Evolutionary conservation across 352 stramenopile genomes (phyloP).

Genomic region (Pythium diclinum): DNA sequence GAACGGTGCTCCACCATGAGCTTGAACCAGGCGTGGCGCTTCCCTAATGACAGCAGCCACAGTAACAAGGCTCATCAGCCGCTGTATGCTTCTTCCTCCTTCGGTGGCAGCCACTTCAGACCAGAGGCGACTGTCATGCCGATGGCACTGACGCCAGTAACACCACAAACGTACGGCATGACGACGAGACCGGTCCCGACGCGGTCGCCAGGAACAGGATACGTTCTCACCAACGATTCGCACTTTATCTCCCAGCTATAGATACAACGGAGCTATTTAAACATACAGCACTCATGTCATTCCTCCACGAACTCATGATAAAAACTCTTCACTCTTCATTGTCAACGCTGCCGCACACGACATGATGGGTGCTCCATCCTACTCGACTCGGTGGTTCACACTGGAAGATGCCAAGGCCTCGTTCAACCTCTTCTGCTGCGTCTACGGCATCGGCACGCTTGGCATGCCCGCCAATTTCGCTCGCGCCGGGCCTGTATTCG

Average conservation of each 20-base stretch:
- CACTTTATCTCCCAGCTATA: not conserved
- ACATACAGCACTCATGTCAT: not conserved
- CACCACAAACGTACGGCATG: not conserved
- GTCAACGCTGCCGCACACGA: not conserved
- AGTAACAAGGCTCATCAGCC: not conserved
- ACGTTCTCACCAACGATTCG: not conserved
- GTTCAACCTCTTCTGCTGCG: conserved; percentile 30
- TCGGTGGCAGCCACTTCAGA: not conserved
- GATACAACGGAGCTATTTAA: not conserved
- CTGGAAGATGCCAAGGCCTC: conserved; percentile 30
- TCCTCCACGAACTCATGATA: not conserved
- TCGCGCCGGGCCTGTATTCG: conserved; percentile 27
- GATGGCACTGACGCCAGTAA: not conserved
- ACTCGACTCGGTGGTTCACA: conserved; percentile 20
- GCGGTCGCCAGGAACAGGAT: not conserved
- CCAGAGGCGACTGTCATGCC: not conserved
- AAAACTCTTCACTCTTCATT: not conserved
- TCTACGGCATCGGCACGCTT: conserved; percentile 36
- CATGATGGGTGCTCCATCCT: not conserved
- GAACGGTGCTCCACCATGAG: conserved; percentile 12
- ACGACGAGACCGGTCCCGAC: not conserved
- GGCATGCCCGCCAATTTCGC: conserved; percentile 36
- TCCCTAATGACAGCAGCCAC: not conserved
- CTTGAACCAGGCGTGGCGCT: not conserved
- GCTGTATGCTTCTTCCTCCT: not conserved